Evolutionary conservation across 768 basidiomycete species (phyloP), one percentile per base, ranked within the genome.

Genomic region (Daedaleopsis nitida): DNA sequence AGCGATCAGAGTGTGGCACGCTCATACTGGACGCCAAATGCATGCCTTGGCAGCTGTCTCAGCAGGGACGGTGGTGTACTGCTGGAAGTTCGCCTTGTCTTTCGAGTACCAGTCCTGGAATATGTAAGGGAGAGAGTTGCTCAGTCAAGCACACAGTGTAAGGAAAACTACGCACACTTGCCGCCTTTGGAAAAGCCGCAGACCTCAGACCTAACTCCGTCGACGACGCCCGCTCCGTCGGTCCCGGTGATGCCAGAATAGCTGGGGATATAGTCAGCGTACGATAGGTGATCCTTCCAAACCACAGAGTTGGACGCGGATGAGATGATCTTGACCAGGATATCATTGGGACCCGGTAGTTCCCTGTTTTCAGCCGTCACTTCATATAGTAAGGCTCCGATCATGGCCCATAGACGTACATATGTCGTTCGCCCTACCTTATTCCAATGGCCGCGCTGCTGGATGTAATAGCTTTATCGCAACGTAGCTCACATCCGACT

Each of bases 221-320:
- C 72, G 39, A 80, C 74, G 32, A 70, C 69, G 11, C 81, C 80
- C 8, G 79, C 76, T 19, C 54, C 71, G 27, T 82, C 80, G 1
- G 49, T 59, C 2, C 78, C 81, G 38, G 76, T 47, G 44, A 80
- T 66, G 12, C 68, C 66, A 0, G 81, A 81, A 57, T 59, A 83
- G 2, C 68, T 43, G 12, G 74, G 58, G 21, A 80, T 48, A 58
- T 74, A 71, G 2, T 48, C 21, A 21, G 61, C 69, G 44, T 52
- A 66, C 11, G 50, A 52, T 19, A 71, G 58, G 19, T 72, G 71
- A 38, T 72, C 64, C 62, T 73, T 74, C 74, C 74, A 76, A 65
- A 77, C 76, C 24, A 65, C 63, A 0, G 75, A 75, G 57, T 75
- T 74, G 13, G 76, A 66, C 0, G 72, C 70, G 3, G 73, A 65